Base-by-base conservation (phyloP, 2,329 filamentous ascomycete species). In the Aspergillus oerlinghausenensis region DNA sequence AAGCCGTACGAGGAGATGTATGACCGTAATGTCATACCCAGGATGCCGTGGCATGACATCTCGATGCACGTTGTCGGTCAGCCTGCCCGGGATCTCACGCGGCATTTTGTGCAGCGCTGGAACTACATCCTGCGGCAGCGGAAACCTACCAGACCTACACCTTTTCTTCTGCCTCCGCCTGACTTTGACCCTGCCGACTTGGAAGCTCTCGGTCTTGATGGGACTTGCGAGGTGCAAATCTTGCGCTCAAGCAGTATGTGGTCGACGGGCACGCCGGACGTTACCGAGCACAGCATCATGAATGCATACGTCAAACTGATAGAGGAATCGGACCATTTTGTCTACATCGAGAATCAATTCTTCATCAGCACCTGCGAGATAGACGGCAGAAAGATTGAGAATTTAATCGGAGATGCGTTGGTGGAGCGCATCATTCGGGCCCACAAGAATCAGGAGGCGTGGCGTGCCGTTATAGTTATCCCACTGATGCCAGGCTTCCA, bases 1-100 rank as follows among this genome's bases (percentile, higher is more conserved):
- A 91, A 95, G 72, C 94, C 94, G 1, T 97, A 97, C 67, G 94
- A 96, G 69, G 94, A 99, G 74, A 97, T 97, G 94, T 99, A 97
- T 68, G 91, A 97, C 73, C 88, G 94, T 55, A 88, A 85, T 58
- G 89, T 89, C 70, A 84, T 93, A 19, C 92, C 94, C 1, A 82
- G 94, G 60, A 99, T 97, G 94, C 93, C 94, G 1, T 99, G 94
- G 94, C 94, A 99, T 68, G 94, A 99, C 72, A 92, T 99, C 60
- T 86, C 88, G 2, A 97, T 99, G 94, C 94, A 97, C 73, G 88
- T 99, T 45, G 92, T 97, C 47, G 94, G 94, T 3, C 94, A 97
- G 71, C 94, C 94, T 2, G 93, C 94, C 11, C 85, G 94, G 63
- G 94, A 99, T 75, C 79, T 97, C 60, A 97, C 92, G 2, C 86